Evolutionary conservation across 352 stramenopile species (phyloP).

Genomic region (Phytophthora agathidicida): DNA sequence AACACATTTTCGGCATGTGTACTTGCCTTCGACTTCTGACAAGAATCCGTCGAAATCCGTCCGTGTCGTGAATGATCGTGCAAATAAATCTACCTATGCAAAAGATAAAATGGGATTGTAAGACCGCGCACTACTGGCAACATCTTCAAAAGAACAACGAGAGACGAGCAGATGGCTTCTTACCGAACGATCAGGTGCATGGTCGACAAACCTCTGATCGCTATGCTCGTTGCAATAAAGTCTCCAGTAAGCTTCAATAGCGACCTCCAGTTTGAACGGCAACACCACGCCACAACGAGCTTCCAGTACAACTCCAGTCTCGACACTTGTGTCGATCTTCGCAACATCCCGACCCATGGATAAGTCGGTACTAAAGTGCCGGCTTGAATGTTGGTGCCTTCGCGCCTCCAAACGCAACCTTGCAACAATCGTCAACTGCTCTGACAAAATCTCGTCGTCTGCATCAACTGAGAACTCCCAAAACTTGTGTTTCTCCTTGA

Average conservation of each 20-base stretch:
- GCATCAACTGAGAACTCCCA: background rate
- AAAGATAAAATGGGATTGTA: no score
- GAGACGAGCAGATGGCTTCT: background rate
- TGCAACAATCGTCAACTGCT: constrained; percentile 2
- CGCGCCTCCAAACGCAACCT: background rate
- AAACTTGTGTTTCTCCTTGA: background rate
- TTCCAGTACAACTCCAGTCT: background rate
- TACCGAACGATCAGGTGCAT: background rate
- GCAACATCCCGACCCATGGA: background rate
- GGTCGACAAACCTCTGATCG: background rate
- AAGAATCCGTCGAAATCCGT: background rate
- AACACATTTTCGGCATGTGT: background rate
- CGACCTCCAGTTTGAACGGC: background rate
- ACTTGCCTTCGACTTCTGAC: background rate
- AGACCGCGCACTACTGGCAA: no score
- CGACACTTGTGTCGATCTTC: background rate
- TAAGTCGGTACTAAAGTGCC: background rate
- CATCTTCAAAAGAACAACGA: no score
- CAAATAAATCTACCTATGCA: background rate
- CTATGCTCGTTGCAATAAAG: background rate
- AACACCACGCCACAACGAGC: background rate
- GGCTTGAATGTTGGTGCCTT: background rate
- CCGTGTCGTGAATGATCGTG: background rate
- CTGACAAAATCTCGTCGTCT: constrained; percentile 5
- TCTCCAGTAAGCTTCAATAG: background rate